Conservation (phyloP, 1,284 basidiomycete species). For the Apiotrichum laibachii region DNA sequence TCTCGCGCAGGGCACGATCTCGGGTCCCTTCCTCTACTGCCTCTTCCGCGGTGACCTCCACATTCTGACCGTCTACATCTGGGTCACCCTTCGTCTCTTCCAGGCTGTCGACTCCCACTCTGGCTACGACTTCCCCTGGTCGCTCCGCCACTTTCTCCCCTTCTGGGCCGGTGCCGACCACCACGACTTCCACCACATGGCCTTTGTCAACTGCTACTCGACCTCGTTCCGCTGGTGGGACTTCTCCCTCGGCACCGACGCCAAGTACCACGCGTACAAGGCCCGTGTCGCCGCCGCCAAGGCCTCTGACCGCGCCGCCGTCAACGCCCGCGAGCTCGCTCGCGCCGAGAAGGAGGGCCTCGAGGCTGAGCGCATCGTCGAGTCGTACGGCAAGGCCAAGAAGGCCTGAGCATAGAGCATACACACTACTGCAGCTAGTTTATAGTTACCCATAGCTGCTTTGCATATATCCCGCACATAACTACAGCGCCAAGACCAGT, state of each 20-base stretch:
- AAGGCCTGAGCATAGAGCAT: not conserved
- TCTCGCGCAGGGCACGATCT: constrained; percentile 78
- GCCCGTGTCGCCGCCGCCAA: constrained; percentile 59
- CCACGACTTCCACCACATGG: constrained; percentile 84
- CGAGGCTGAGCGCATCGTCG: constrained; percentile 64
- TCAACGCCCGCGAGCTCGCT: constrained; percentile 54
- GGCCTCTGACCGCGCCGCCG: constrained; percentile 51
- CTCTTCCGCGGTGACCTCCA: constrained; percentile 55
- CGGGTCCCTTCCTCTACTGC: constrained; percentile 79
- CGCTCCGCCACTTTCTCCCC: constrained; percentile 84
- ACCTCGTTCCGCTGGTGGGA: constrained; percentile 92
- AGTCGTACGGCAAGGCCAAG: constrained; percentile 12
- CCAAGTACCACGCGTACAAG: constrained; percentile 72
- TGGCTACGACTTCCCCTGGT: constrained; percentile 97
- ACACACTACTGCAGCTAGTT: too few relatives aligned
- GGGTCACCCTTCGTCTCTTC: constrained; percentile 87
- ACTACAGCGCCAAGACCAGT: too few relatives aligned
- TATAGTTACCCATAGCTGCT: too few relatives aligned
- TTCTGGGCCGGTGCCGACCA: constrained; percentile 99
- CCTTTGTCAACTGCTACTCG: constrained; percentile 64
- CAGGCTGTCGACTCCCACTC: constrained; percentile 97
- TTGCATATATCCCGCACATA: too few relatives aligned
- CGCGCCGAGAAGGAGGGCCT: constrained; percentile 68
- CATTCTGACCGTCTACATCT: constrained; percentile 87
- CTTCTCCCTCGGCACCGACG: constrained; percentile 76